A percentile compares a stretch with the other conserved stretches of the same genome.
Conservation (phyloP, 2,329 filamentous ascomycete species). For the Fusarium pseudoanthophilum region DNA sequence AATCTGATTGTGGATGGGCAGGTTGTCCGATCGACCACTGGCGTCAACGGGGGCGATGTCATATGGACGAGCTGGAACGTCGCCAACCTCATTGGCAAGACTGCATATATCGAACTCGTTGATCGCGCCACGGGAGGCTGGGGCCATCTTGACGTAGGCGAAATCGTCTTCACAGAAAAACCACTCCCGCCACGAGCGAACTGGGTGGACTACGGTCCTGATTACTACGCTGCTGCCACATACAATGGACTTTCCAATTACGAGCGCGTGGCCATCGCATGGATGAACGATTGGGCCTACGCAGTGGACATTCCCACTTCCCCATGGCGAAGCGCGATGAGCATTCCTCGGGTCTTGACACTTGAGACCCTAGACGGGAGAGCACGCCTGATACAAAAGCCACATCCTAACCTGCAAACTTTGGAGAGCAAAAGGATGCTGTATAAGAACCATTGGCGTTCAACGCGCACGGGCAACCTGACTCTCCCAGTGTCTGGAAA, state of each 20-base stretch:
- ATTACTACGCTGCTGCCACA: neutral
- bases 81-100: neutral
- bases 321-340: neutral
- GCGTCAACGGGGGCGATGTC: neutral
- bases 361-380: neutral
- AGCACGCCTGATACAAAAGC: neutral
- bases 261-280: neutral
- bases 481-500: neutral
- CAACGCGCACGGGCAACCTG: neutral
- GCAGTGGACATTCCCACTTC: neutral
- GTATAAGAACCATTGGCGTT: neutral
- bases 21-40: neutral
- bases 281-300: neutral
- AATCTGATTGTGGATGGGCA: neutral
- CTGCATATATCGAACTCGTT: neutral
- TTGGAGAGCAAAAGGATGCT: neutral
- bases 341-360: neutral
- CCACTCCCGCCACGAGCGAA: neutral
- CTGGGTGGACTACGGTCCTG: neutral
- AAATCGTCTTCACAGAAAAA: neutral
- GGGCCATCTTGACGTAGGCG: neutral
- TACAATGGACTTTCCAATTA: neutral
- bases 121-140: neutral
- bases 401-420: fast-evolving
- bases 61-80: neutral